Base-by-base conservation (phyloP, 805 yeast genomes). In the Zygotorulaspora danielsina region DNA sequence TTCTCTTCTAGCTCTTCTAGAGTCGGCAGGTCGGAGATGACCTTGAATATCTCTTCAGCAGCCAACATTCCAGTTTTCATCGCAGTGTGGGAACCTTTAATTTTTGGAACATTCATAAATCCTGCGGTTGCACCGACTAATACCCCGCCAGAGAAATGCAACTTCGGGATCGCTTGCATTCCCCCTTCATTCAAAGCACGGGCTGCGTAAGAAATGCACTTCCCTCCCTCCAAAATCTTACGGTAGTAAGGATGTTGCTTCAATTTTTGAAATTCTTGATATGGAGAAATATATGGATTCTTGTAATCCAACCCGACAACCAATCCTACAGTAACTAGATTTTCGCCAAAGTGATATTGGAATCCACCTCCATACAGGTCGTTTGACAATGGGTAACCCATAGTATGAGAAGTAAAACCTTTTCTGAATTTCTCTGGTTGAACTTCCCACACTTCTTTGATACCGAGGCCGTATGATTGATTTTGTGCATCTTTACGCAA, bases 151-250 rank as follows among this genome's bases (percentile, higher is more conserved):
- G 97, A 97, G 75, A 93, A 93, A 49, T 81, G 70, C 39, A 93
- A 71, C 57, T 81, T 76, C 17, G 99, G 99, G 37, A 93, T 84
- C 26, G 95, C 81, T 68, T 93, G 99, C 51, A 71, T 73, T 1
- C 99, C 99, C 46, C 99, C 99, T 67, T 93, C 99, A 63, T 90
- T 93, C 51, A 93, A 74, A 1, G 97, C 96, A 53, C 98, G 75
- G 3, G 98, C 98, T 12, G 86, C 98, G 55, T 93, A 93, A 3
- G 95, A 80, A 13, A 93, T 73, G 64, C 97, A 93, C 56, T 81
- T 86, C 15, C 98, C 98, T 28, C 94, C 95, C 53, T 78, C 76
- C 38, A 93, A 69, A 1, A 82, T 81, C 15, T 76, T 66, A 20
- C 76, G 66, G 61, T 87, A 93, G 62, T 75, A 82, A 4, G 96